Percentiles rank a stretch among this genome's conserved stretches.
Evolutionary conservation across 768 basidiomycete genomes (phyloP).

Genomic region (Psilocybe cyanescens): DNA sequence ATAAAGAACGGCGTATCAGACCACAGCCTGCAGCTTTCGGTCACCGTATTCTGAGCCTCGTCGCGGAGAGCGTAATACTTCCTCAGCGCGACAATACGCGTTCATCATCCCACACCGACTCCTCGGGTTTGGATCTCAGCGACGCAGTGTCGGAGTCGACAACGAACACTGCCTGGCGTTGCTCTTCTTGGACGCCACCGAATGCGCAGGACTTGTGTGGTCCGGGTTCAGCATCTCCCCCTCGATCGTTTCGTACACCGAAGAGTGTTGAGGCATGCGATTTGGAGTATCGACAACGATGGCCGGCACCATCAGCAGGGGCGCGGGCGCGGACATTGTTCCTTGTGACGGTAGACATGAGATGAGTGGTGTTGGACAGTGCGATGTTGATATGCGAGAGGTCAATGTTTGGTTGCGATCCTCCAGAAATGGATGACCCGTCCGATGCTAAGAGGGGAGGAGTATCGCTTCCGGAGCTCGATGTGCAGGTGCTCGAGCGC

Average conservation of each 20-base stretch:
- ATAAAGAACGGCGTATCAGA: constrained; percentile 72
- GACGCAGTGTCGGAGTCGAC: constrained; percentile 61
- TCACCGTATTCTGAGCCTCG: constrained; percentile 68
- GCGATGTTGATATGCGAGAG: constrained; percentile 60
- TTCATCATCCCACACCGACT: constrained; percentile 68
- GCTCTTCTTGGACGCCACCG: constrained; percentile 27
- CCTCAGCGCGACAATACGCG: constrained; percentile 61
- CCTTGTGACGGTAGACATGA: constrained; percentile 45
- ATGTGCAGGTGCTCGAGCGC: constrained; percentile 69
- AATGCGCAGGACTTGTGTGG: constrained; percentile 13
- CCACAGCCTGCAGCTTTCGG: constrained; percentile 70
- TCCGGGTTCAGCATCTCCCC: constrained; percentile 58
- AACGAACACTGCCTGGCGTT: constrained; percentile 51
- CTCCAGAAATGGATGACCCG: constrained; percentile 68
- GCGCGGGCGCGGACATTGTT: constrained; percentile 43
- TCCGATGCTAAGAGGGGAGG: constrained; percentile 74
- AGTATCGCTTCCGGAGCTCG: constrained; percentile 69
- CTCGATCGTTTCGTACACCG: constrained; percentile 81
- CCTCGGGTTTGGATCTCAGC: constrained; percentile 41
- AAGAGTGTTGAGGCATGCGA: constrained; percentile 62
- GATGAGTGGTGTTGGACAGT: constrained; percentile 59
- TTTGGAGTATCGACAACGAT: constrained; percentile 69
- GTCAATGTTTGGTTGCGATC: constrained; percentile 81
- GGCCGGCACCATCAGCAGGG: constrained; percentile 65
- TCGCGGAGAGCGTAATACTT: constrained; percentile 71